These are phyloP conservation scores for Diaporthe vexans DNA, from an alignment of 2,329 filamentous ascomycete species.

Conservation along the genomic window DNA sequence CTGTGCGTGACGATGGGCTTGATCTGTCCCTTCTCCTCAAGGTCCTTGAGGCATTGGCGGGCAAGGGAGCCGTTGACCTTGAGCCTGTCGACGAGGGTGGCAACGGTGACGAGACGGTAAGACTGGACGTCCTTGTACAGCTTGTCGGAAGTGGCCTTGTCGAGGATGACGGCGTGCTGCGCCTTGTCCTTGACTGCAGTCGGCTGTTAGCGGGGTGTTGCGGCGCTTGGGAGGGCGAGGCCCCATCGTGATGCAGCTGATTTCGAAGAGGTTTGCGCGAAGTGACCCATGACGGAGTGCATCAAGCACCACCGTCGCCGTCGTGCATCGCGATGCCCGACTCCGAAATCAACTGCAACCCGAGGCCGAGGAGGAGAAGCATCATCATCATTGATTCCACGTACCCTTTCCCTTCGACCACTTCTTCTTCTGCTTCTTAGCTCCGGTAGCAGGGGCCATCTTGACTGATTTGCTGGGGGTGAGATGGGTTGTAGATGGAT, in stretches of 20 bases:
- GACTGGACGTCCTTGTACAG: conserved; percentile 99
- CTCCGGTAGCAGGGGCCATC: conserved; percentile 70
- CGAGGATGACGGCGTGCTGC: conserved; percentile 98
- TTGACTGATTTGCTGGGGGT: conserved; percentile 54
- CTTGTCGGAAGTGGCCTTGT: conserved; percentile 97
- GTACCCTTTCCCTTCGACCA: conserved; percentile 80
- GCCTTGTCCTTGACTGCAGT: conserved; percentile 98
- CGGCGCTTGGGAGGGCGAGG: conserved; percentile 1
- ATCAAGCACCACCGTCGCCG: conserved; percentile 17
- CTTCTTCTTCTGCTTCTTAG: conserved; percentile 89
- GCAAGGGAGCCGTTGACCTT: conserved; percentile 99
- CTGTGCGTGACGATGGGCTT: conserved; percentile 97
- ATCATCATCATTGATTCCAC: conserved; percentile 25
- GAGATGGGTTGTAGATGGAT: conserved; percentile 46
- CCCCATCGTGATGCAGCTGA: conserved; percentile 22
- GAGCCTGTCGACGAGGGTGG: conserved; percentile 98
- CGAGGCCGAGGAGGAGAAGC: conserved; percentile 3
- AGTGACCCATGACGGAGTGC: conserved; percentile 7
- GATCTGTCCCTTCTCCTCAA: conserved; percentile 98
- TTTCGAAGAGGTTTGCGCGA: background rate
- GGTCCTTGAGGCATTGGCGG: conserved; percentile 87
- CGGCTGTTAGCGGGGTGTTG: conserved; percentile 23
- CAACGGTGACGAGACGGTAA: conserved; percentile 99
- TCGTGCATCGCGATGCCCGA: conserved; percentile 4
- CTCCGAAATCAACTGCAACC: conserved; percentile 27